Percentiles rank a stretch among this genome's conserved stretches.
Conservation (phyloP, 306 rosid genomes). For the Elaeagnus macrophylla region DNA sequence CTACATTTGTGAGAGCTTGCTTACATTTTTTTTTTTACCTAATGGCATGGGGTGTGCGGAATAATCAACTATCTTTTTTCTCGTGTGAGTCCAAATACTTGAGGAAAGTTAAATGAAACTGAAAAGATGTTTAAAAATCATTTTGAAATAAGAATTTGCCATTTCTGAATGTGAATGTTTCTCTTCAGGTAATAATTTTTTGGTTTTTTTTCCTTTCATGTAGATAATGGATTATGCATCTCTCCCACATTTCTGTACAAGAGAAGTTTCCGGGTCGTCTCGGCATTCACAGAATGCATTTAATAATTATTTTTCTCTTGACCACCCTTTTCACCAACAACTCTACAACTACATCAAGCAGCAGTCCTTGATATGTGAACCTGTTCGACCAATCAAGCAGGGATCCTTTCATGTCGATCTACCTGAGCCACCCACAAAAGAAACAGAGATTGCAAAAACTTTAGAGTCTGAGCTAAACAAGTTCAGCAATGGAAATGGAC, state of each 20-base stretch:
- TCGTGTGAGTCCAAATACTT: too few species aligned
- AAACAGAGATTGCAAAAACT: slow-evolving; percentile 44
- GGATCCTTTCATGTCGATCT: slow-evolving; percentile 79
- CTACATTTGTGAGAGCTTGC: too few species aligned
- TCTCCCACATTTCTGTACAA: slow-evolving; percentile 83
- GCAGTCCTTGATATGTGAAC: slow-evolving; percentile 39
- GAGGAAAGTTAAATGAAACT: too few species aligned
- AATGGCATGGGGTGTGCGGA: too few species aligned
- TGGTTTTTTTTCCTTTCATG: slow-evolving; percentile 26
- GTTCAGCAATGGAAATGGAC: slow-evolving; percentile 35
- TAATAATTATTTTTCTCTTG: slow-evolving; percentile 65
- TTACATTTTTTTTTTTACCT: too few species aligned
- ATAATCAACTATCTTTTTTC: too few species aligned
- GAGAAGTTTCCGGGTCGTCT: slow-evolving; percentile 76
- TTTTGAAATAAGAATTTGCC: too few species aligned
- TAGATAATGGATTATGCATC: slow-evolving; percentile 82
- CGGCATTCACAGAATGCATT: slow-evolving; percentile 34
- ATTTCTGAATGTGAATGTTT: too few species aligned
- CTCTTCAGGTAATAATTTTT: slow-evolving; percentile 13
- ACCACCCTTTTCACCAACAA: slow-evolving; percentile 77
- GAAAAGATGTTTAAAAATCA: too few species aligned
- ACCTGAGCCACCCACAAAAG: slow-evolving; percentile 51
- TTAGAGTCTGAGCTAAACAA: slow-evolving; percentile 58
- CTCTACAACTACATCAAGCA: slow-evolving; percentile 64
- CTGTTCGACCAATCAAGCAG: slow-evolving; percentile 48